These are phyloP conservation scores for Lanmaoa rubissima DNA, from an alignment of 768 basidiomycete species.

Conservation along the genomic window DNA sequence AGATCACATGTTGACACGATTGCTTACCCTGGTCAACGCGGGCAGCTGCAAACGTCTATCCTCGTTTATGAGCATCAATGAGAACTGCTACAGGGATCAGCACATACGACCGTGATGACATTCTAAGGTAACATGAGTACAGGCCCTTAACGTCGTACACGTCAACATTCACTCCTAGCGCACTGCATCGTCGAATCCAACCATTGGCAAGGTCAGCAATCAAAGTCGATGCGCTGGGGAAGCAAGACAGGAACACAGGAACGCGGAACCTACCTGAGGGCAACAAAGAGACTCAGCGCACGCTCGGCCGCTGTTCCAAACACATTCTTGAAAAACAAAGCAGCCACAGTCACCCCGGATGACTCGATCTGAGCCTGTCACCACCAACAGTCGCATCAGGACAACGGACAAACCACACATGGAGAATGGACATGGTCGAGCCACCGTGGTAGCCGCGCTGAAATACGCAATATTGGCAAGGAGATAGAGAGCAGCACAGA, in stretches of 20 bases:
- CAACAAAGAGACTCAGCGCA: slow-evolving; percentile 53
- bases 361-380: slow-evolving; percentile 43
- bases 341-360: slow-evolving; percentile 54
- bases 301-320: slow-evolving; percentile 52
- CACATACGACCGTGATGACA: slow-evolving; percentile 31
- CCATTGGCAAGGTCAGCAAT: not conserved
- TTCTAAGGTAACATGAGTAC: slow-evolving; percentile 15
- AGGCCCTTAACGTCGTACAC: not conserved
- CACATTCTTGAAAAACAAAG: slow-evolving; percentile 57
- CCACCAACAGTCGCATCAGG: not conserved
- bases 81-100: not conserved
- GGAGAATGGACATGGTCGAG: not conserved
- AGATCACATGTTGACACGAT: not conserved
- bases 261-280: slow-evolving; percentile 42
- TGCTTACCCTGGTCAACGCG: slow-evolving; percentile 51
- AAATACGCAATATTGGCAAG: slow-evolving; percentile 61
- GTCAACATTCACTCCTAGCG: slow-evolving; percentile 30
- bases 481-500: slow-evolving; percentile 51
- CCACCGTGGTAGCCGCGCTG: slow-evolving; percentile 31
- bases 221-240: not conserved
- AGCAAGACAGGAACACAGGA: not conserved
- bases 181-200: slow-evolving; percentile 20
- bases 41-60: slow-evolving; percentile 48
- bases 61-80: not conserved
- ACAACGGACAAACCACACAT: not conserved